Evolutionary conservation across 495 filamentous ascomycete species (phyloP), one percentile per base, ranked within the genome.

Genomic region (Hypomontagnella monticulosa): DNA sequence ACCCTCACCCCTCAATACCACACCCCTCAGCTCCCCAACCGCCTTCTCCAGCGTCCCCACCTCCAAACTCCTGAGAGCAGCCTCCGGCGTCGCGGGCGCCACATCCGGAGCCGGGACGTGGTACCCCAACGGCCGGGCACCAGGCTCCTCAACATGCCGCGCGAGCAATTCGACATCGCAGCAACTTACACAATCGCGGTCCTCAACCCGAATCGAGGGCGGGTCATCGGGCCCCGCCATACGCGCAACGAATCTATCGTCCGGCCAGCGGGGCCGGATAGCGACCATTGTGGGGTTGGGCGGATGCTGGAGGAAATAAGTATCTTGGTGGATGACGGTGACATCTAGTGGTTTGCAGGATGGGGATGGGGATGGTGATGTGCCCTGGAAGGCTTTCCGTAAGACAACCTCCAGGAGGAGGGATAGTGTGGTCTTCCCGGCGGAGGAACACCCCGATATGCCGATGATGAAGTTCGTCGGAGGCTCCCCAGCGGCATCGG

Each of bases 311-410:
- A 30, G 16, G 19, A 50, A 51, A 15, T 51, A 52, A 10, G 37
- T 47, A 33, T 58, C 55, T 10, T 58, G 57, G 47, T 61, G 46
- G 38, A 52, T 52, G 46, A 61, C 37, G 32, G 23, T 40, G 27
- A 15, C 44, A 4, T 52, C 46, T 8, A 37, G 37, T 8, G 37
- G 46, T 12, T 60, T 14, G 4, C 11, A 7, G 14, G 38, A n/a
- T n/a, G n/a, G n/a, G n/a, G n/a, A n/a, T 36, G 20, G 1, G 9
- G 20, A n/a, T n/a, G 44, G 19, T 3, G 16, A 15, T 1, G 16
- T n/a, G n/a, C 27, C 37, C 9, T 37, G 37, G 32, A 61, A n/a
- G 9, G 37, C 36, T 43, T 44, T 16, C 19, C 32, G 36, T 3
- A 51, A 15, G 12, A 44, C 30, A n/a, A 30, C 18, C 20, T 51